Base-by-base conservation (phyloP, 2,329 filamentous ascomycete genomes). In the Aureobasidium sp. region DNA sequence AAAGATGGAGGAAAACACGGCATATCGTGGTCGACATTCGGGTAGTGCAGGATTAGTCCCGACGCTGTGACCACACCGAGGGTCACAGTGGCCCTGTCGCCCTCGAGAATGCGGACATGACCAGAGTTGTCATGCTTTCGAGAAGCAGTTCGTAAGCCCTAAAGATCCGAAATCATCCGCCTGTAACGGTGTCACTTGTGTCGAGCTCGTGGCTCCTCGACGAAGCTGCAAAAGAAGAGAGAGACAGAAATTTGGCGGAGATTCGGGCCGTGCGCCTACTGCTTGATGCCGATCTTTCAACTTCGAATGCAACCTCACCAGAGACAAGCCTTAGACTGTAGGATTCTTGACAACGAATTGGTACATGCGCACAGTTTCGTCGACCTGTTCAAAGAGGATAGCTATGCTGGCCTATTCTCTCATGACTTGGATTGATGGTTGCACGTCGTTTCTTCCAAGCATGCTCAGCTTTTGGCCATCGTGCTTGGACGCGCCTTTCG, bases 1-100 rank as follows among this genome's bases (percentile, higher is more conserved):
- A 57, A 57, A 37, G 53, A 55, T 43, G 51, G 51, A 55, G 51
- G 37, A 42, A 55, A 55, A 55, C 51, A 55, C 51, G 51, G 51
- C 35, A 55, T 43, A 23, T 40, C 33, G 49, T 53, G 49, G 49
- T 38, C 29, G 49, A 53, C 49, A 35, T 53, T 53, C 49, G 49
- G 49, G 11, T 53, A 53, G 49, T 27, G 49, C 35, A 53, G 33
- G 21, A 27, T 40, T 40, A 53, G 49, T 40, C 35, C 21, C 15
- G 35, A 53, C 35, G 49, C 49, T 53, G 49, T 25, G 49, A 33
- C 49, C 49, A 53, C 15, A 5, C 17, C 15, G 3, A 40, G 11
- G 49, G 33, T 38, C 49, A 40, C 35, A 25, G 49, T 38, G 21
- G 33, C 49, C 33, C 49, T 53, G 49, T 53, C 49, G 35, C 49